These are phyloP conservation scores for Groenewaldozyma tartarivorans DNA, from an alignment of 805 yeast species.

Conservation along the genomic window DNA sequence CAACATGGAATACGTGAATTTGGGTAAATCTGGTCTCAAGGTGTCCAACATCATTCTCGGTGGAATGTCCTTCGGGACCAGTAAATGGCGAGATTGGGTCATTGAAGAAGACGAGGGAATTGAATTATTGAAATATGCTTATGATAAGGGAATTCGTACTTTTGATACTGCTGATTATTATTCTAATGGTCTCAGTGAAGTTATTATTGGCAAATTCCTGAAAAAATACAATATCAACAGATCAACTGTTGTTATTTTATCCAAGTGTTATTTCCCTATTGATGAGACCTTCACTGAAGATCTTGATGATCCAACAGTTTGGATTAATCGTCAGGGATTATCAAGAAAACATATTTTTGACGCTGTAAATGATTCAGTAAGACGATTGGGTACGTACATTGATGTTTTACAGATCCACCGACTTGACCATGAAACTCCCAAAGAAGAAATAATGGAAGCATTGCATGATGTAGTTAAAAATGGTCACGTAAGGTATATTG, in stretches of 20 bases:
- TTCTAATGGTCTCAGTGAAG: slow-evolving; percentile 40
- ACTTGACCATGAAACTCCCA: slow-evolving; percentile 39
- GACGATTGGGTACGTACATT: slow-evolving; percentile 40
- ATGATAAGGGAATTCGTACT: slow-evolving; percentile 37
- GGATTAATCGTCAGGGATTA: slow-evolving; percentile 31
- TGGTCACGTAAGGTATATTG: slow-evolving; percentile 47
- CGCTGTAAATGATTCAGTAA: slow-evolving; percentile 34
- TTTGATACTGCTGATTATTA: slow-evolving; percentile 38
- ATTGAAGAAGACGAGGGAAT: slow-evolving; percentile 37
- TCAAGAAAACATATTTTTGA: too few species aligned
- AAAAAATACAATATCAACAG: slow-evolving; percentile 42
- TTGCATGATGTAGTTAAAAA: slow-evolving; percentile 42
- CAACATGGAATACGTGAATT: slow-evolving; percentile 10
- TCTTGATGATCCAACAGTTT: slow-evolving; percentile 13
- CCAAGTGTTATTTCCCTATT: slow-evolving; percentile 31
- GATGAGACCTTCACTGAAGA: slow-evolving; percentile 3
- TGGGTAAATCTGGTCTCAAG: slow-evolving; percentile 32
- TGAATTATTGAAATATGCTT: slow-evolving; percentile 35
- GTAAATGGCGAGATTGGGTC: slow-evolving; percentile 37
- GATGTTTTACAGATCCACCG: slow-evolving; percentile 52
- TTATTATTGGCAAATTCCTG: slow-evolving; percentile 43
- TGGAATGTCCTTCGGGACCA: slow-evolving; percentile 29
- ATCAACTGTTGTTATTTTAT: slow-evolving; percentile 45
- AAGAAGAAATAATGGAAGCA: slow-evolving; percentile 48
- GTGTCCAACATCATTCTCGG: slow-evolving; percentile 32